These are phyloP conservation scores for Sugiyamaella castrensis DNA, from an alignment of 1,139 yeast genomes.

Conservation along the genomic window DNA sequence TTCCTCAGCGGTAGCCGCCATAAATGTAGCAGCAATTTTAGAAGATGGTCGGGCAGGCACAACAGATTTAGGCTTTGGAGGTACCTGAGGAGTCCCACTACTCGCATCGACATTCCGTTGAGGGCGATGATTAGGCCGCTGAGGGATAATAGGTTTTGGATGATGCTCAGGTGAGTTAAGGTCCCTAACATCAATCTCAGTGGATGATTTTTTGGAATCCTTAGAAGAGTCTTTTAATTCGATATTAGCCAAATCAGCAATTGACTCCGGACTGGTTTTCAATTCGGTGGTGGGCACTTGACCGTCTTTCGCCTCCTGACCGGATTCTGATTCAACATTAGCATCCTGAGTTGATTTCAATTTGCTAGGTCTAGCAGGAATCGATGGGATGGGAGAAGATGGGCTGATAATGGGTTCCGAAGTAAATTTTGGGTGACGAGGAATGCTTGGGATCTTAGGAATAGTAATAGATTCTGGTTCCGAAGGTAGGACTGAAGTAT, in stretches of 20 bases:
- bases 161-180: no score
- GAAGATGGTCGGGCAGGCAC: constrained; percentile 22
- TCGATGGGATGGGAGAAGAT: neutral
- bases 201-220: no score
- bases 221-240: no score
- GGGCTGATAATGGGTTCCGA: neutral
- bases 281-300: neutral
- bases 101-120: neutral
- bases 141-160: no score
- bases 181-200: no score
- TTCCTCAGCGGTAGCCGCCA: constrained; percentile 10
- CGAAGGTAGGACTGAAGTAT: neutral
- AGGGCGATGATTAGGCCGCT: neutral
- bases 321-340: neutral
- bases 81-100: neutral
- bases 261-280: no score
- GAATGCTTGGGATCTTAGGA: neutral
- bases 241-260: no score
- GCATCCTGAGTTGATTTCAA: neutral
- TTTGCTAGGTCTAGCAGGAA: constrained; percentile 2
- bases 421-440: neutral
- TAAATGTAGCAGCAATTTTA: constrained; percentile 14
- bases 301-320: neutral
- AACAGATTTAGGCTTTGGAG: constrained; percentile 18
- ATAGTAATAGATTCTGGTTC: neutral